Conservation (phyloP, 345 rosid genomes). For the Fremontodendron californicum region DNA sequence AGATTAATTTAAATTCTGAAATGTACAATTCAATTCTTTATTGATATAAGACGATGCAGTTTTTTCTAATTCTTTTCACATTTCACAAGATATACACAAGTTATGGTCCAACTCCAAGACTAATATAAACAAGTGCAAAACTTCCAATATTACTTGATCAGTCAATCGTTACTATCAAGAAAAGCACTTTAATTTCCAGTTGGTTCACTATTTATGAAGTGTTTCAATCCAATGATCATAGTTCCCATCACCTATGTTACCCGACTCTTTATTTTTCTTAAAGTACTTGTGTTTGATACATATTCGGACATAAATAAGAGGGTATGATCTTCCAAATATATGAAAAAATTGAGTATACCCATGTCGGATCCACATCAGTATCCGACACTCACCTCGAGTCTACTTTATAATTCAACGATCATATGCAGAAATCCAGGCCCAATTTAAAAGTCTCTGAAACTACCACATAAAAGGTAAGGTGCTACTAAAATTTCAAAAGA, state of each 20-base stretch:
- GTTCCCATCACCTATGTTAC: not conserved
- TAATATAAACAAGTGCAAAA: not conserved
- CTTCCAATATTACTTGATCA: not conserved
- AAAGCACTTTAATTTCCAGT: not conserved
- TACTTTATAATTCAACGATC: not conserved
- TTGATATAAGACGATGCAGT: not conserved
- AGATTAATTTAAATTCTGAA: too few relatives aligned
- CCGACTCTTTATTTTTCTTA: too few relatives aligned
- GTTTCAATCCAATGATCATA: not conserved
- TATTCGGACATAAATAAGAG: too few relatives aligned
- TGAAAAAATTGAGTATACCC: too few relatives aligned
- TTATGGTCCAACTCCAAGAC: not conserved
- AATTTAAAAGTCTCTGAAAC: not conserved
- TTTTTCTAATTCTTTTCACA: not conserved
- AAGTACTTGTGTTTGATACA: too few relatives aligned
- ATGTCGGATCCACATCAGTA: too few relatives aligned
- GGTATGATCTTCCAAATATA: too few relatives aligned
- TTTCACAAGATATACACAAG: not conserved
- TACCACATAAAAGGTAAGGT: not conserved
- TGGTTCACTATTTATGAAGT: not conserved
- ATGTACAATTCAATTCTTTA: too few relatives aligned
- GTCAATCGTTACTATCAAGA: not conserved
- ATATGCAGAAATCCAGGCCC: not conserved
- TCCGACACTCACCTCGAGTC: too few relatives aligned
- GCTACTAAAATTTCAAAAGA: not conserved